Conservation (phyloP, 2,329 filamentous ascomycete genomes). For the Aureobasidium sp. region DNA sequence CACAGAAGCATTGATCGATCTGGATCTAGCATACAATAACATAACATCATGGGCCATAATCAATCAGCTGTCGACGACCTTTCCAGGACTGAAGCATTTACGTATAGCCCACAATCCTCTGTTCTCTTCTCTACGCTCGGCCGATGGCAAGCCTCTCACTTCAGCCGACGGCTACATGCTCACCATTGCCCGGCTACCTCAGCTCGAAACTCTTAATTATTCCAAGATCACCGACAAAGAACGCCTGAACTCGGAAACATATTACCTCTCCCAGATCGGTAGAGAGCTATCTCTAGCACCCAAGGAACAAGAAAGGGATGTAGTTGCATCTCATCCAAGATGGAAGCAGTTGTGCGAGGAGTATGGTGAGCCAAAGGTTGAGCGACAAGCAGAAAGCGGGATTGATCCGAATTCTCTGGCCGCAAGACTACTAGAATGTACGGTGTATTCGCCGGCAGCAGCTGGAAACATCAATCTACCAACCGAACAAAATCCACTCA, state of each 20-base stretch:
- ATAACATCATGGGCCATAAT: slow-evolving; percentile 63
- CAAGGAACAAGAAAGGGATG: slow-evolving; percentile 44
- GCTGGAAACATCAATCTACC: slow-evolving; percentile 20
- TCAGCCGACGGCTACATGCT: slow-evolving; percentile 86
- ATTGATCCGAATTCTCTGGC: slow-evolving; percentile 76
- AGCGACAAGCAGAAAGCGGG: slow-evolving; percentile 32
- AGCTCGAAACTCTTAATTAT: slow-evolving; percentile 66
- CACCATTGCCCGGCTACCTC: slow-evolving; percentile 65
- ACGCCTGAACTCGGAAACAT: slow-evolving; percentile 81
- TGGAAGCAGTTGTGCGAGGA: slow-evolving; percentile 67
- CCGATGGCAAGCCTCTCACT: slow-evolving; percentile 39
- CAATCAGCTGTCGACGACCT: slow-evolving; percentile 57
- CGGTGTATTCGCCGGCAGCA: slow-evolving; percentile 46
- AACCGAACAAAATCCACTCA: slow-evolving; percentile 19
- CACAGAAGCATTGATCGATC: slow-evolving; percentile 25
- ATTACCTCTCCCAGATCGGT: slow-evolving; percentile 80
- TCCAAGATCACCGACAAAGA: slow-evolving; percentile 62
- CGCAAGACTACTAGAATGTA: slow-evolving; percentile 60
- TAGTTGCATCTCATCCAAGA: slow-evolving; percentile 61
- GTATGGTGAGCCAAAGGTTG: slow-evolving; percentile 65
- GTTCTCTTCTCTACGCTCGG: slow-evolving; percentile 50
- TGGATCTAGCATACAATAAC: slow-evolving; percentile 42
- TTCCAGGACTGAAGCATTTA: slow-evolving; percentile 68
- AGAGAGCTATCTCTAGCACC: slow-evolving; percentile 61
- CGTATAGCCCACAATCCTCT: slow-evolving; percentile 83